These are phyloP conservation scores for Dimocarpus longan DNA, from an alignment of 345 rosid species.

Conservation along the genomic window DNA sequence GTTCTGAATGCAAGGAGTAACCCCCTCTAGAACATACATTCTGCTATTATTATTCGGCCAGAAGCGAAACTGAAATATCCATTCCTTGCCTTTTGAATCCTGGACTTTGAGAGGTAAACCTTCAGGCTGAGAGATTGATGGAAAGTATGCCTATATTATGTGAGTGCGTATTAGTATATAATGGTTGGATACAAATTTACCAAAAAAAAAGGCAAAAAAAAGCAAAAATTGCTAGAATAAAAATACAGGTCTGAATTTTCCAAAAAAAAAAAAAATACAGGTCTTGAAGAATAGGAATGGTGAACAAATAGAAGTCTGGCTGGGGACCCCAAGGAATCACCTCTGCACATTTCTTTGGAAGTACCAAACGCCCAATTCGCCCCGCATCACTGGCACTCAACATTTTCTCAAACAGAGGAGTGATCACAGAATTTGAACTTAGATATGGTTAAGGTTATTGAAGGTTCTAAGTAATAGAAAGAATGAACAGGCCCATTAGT, in stretches of 20 bases:
- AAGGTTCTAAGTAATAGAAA: conserved; percentile 16
- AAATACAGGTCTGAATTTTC: neutral
- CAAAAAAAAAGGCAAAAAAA: neutral
- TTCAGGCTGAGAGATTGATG: conserved; percentile 77
- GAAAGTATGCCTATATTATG: conserved; percentile 78
- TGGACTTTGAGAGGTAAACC: conserved; percentile 93
- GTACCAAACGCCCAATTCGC: conserved; percentile 80
- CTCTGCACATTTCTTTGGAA: conserved; percentile 98
- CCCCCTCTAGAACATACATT: conserved; percentile 96
- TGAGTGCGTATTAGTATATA: conserved; percentile 16
- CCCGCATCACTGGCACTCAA: conserved; percentile 98
- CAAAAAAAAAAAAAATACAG: neutral
- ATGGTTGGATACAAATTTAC: neutral
- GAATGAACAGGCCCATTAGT: neutral
- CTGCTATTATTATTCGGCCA: conserved; percentile 93
- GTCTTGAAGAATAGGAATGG: conserved; percentile 3
- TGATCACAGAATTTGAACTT: conserved; percentile 79
- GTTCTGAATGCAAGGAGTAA: conserved; percentile 89
- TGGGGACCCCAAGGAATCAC: conserved; percentile 40
- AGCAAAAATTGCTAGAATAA: neutral
- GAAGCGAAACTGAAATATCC: conserved; percentile 96
- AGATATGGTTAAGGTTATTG: conserved; percentile 57
- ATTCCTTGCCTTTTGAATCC: conserved; percentile 92
- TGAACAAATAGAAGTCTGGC: conserved; percentile 17
- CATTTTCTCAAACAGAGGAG: conserved; percentile 93